Evolutionary conservation across 352 stramenopile species (phyloP).

Genomic region (Thraustochytrium striatum): DNA sequence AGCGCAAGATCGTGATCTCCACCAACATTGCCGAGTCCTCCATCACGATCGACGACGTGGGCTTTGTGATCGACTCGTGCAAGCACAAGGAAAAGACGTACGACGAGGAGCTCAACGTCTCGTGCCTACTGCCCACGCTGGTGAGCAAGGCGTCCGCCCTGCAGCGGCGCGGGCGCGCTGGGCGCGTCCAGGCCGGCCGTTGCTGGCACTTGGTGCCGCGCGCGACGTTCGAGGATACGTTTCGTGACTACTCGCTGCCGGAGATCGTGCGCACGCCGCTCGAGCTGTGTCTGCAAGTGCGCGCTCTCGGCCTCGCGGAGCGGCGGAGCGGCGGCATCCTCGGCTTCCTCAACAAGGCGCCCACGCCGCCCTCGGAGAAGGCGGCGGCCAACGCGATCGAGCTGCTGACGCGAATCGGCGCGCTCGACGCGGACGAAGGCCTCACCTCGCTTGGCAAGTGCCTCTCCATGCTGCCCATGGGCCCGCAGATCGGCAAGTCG

Average conservation of each 20-base stretch:
- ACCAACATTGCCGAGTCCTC: slow-evolving; percentile 96
- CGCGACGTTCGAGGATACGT: slow-evolving; percentile 24
- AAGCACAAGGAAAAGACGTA: slow-evolving; percentile 78
- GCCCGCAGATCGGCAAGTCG: slow-evolving; percentile 43
- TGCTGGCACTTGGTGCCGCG: slow-evolving; percentile 81
- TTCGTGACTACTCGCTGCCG: slow-evolving; percentile 74
- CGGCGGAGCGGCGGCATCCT: slow-evolving; percentile 29
- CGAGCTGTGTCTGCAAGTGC: slow-evolving; percentile 53
- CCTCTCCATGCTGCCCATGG: slow-evolving; percentile 28
- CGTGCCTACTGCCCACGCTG: slow-evolving; percentile 65
- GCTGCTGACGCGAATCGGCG: slow-evolving; percentile 50
- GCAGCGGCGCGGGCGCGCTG: slow-evolving; percentile 74
- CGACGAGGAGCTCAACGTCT: slow-evolving; percentile 65
- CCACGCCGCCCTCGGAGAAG: slow-evolving; percentile 48
- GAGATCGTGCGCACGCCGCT: slow-evolving; percentile 94
- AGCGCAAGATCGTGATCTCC: slow-evolving; percentile 81
- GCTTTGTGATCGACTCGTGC: slow-evolving; percentile 74
- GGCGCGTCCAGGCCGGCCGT: slow-evolving; percentile 78
- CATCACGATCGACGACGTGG: slow-evolving; percentile 90
- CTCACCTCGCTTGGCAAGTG: slow-evolving; percentile 16
- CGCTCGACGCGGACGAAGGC: slow-evolving; percentile 50
- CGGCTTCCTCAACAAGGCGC: slow-evolving; percentile 56
- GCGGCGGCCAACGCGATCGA: slow-evolving; percentile 33
- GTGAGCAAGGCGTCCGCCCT: slow-evolving; percentile 64
- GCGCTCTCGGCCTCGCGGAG: slow-evolving; percentile 16